These are phyloP conservation scores for Tricladium varicosporioides DNA, from an alignment of 2,329 filamentous ascomycete species.

Conservation along the genomic window DNA sequence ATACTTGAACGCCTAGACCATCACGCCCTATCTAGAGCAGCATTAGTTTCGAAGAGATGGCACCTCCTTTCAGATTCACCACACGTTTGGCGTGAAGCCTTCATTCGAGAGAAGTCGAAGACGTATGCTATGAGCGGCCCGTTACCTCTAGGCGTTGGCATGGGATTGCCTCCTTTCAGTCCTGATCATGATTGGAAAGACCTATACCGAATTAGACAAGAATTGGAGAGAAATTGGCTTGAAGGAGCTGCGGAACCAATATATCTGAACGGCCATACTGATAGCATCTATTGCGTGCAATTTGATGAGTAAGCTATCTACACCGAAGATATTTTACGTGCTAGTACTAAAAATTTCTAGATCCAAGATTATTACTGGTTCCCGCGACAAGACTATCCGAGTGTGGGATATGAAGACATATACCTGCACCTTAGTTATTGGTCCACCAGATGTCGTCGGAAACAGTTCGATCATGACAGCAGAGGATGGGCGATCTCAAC, in stretches of 20 bases:
- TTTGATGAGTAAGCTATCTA: conserved; percentile 78
- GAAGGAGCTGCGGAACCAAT: conserved; percentile 74
- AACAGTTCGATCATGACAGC: conserved; percentile 50
- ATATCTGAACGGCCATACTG: conserved; percentile 89
- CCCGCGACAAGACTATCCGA: conserved; percentile 90
- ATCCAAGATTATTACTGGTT: conserved; percentile 94
- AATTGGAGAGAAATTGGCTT: conserved; percentile 78
- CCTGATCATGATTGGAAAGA: conserved; percentile 79
- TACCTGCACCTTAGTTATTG: conserved; percentile 82
- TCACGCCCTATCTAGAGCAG: conserved; percentile 46
- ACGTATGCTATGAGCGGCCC: conserved; percentile 58
- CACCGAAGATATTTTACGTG: no score
- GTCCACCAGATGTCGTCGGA: conserved; percentile 65
- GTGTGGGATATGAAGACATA: conserved; percentile 94
- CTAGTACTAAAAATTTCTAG: conserved; percentile 45
- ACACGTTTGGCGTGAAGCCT: conserved; percentile 64
- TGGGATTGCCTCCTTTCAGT: conserved; percentile 53
- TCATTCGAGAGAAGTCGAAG: conserved; percentile 57
- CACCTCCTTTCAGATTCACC: conserved; percentile 46
- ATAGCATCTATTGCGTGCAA: conserved; percentile 97
- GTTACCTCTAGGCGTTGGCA: conserved; percentile 51
- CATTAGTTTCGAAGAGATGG: conserved; percentile 53
- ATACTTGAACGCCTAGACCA: conserved; percentile 57
- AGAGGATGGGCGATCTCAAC: conserved; percentile 48
- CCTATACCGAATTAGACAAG: conserved; percentile 75